phyloP scores from a whole-genome alignment of 140 eudicot genomes.

The Flaveria floridana region DNA sequence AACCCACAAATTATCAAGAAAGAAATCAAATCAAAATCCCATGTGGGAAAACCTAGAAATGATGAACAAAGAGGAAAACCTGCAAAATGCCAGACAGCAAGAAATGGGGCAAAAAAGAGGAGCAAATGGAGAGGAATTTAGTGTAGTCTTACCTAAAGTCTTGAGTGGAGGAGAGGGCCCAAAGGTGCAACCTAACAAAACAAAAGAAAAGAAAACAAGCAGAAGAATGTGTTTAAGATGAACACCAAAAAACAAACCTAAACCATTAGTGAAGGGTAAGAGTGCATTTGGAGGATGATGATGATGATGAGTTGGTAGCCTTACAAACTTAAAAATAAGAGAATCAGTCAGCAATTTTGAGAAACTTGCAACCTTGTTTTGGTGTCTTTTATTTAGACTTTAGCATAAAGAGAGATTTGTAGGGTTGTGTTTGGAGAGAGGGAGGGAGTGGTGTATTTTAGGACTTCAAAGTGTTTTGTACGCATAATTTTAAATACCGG shows the following conservation, averaged over 20 bases:
- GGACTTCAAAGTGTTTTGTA: conserved; percentile 9
- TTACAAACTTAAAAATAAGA: conserved; percentile 29
- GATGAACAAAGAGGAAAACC: background rate
- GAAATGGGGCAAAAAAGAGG: conserved; percentile 45
- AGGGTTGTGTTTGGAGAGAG: conserved; percentile 34
- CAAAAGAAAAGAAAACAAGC: conserved; percentile 54
- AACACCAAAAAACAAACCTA: conserved; percentile 51
- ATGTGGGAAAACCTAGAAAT: conserved; percentile 1
- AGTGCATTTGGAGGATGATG: conserved; percentile 26
- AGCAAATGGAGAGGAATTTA: conserved; percentile 33
- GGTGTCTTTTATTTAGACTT: conserved; percentile 42
- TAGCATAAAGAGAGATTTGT: conserved; percentile 43
- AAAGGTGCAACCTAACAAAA: conserved; percentile 57
- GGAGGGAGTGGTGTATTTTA: conserved; percentile 1
- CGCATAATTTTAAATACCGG: background rate
- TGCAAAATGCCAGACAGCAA: conserved; percentile 56
- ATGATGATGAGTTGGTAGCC: conserved; percentile 27
- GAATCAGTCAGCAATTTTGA: conserved; percentile 41
- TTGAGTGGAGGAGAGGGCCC: conserved; percentile 76
- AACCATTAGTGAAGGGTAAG: conserved; percentile 47
- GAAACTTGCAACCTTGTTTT: conserved; percentile 46
- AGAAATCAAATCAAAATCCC: conserved; percentile 14
- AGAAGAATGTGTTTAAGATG: conserved; percentile 51
- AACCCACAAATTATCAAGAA: conserved; percentile 5
- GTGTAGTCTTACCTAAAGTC: conserved; percentile 40